Conservation (phyloP, 73 alveolate genomes). For the Uronychia setigera region DNA sequence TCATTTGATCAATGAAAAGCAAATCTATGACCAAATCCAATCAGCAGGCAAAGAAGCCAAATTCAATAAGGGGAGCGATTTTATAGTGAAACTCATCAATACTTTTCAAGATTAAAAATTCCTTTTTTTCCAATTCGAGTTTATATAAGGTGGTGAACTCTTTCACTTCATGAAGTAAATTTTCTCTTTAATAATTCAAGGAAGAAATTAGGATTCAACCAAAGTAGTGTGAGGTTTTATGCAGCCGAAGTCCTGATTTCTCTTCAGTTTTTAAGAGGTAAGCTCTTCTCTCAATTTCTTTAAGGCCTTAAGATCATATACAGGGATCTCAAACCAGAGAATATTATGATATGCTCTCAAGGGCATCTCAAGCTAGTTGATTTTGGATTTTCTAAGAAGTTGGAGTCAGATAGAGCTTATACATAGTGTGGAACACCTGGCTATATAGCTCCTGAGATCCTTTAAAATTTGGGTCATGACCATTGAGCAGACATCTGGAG, state of each 20-base stretch:
- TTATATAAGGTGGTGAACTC: not conserved
- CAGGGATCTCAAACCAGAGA: conserved; percentile 56
- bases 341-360: conserved; percentile 28
- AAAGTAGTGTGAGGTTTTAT: not conserved
- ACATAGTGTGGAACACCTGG: conserved; percentile 76
- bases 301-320: conserved; percentile 7
- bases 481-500: conserved; percentile 43
- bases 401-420: conserved; percentile 13
- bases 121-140: not conserved
- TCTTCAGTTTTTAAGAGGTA: conserved; percentile 7
- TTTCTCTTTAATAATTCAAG: conserved; percentile 90
- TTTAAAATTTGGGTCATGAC: conserved; percentile 11
- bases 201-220: not conserved
- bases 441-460: conserved; percentile 77
- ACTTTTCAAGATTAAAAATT: conserved; percentile 40
- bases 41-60: too few relatives aligned
- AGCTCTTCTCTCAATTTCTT: not conserved
- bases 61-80: not conserved
- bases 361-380: conserved; percentile 47
- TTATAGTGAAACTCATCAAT: conserved; percentile 43
- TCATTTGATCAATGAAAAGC: not conserved
- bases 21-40: not conserved
- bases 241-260: conserved; percentile 2
- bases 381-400: conserved; percentile 50
- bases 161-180: conserved; percentile 63